Evolutionary conservation across 495 filamentous ascomycete species (phyloP), one percentile per base, ranked within the genome.

Genomic region (Cercophora sp.): DNA sequence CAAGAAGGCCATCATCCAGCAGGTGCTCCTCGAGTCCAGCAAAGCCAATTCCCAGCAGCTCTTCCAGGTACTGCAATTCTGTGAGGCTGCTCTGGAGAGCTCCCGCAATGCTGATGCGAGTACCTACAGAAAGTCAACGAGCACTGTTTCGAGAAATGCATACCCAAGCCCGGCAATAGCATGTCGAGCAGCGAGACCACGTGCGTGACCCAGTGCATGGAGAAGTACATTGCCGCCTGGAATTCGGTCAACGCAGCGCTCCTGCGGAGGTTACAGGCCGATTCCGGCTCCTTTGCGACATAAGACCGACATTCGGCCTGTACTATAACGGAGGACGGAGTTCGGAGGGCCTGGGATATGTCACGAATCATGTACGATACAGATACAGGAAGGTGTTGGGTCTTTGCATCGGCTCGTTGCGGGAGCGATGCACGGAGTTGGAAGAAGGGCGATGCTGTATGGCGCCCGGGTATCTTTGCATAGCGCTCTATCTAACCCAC

Each of bases 201-300:
- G 37, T 98, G 93, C 79, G 79, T 92, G 52, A 86, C 85, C 5
- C 72, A 77, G 54, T 98, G 93, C 76, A 93, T 96, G 87, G 89
- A 96, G 67, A 98, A 98, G 74, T 98, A 98, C 76, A 95, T 96
- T 79, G 71, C 77, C 20, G 80, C 88, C 26, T 98, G 94, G 94
- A 96, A 96, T 69, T 74, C 78, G 50, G 86, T 95, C 52, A 89
- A 84, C 69, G 65, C 78, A 52, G 76, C 84, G 22, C 96, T 95
- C 66, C 77, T 96, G 56, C 62, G 62, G 42, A 79, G 89, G 60
- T 78, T 95, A 70, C 83, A 88, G n/a, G n/a, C n/a, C n/a, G n/a
- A n/a, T n/a, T n/a, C n/a, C n/a, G n/a, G n/a, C n/a, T n/a, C n/a
- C n/a, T 36, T 34, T 22, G n/a, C 18, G 18, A 25, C 40, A 23